Evolutionary conservation across 768 basidiomycete genomes (phyloP), one percentile per base, ranked within the genome.

Genomic region (Macrolepiota albuminosa): DNA sequence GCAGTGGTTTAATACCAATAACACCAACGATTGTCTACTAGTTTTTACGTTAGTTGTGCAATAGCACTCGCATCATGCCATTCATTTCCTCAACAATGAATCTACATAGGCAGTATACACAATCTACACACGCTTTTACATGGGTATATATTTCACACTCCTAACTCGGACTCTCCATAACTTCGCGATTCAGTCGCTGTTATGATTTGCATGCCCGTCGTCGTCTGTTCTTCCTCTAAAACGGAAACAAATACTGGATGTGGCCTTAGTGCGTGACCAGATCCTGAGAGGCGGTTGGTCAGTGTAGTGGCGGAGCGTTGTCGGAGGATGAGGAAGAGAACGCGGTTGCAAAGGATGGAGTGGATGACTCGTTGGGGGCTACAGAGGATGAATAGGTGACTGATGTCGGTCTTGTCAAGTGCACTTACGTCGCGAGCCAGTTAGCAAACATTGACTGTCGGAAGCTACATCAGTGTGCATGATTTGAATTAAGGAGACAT

Each of bases 291-390:
- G 29, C 59, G 63, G 57, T 66, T 67, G 9, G 65, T 67, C 55
- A 70, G 57, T 46, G 57, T 60, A 10, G 64, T 33, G 26, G 51
- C 54, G 31, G 64, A 57, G 33, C 71, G 70, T 64, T 71, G 71
- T 24, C 71, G 69, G 10, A 75, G 67, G 45, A 80, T 78, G 36
- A 74, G 69, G 43, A 80, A 66, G 6, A 80, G 70, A 21, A 79
- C 76, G 29, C 78, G 74, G 34, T 67, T 76, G 64, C 75, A 77
- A 43, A 79, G 65, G 13, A 78, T 67, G 14, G 76, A 77, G 63
- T 79, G 78, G n/a, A 78, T 61, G 31, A 78, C 75, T 37, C 77
- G 74, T 62, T 79, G 78, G 6, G 75, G 75, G 14, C 76, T 79
- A 40, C 10, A 29, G 33, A n/a, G 33, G 7, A 5, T 37, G 6